Base-by-base conservation (phyloP, 371 early-diverging fungal genomes). In the Capniomyces stellatus region DNA sequence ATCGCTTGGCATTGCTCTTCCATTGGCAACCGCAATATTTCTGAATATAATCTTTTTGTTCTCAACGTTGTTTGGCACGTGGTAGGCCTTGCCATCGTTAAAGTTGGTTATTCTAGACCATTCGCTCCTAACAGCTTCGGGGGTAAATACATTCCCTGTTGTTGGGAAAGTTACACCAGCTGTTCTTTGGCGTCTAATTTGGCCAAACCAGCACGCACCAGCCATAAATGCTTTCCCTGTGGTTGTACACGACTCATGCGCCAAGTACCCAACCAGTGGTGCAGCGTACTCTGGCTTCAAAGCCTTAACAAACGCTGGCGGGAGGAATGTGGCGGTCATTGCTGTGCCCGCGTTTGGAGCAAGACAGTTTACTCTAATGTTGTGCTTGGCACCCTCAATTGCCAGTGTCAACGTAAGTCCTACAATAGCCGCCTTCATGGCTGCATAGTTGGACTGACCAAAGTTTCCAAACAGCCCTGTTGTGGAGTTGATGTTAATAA, bases 321-420 rank as follows among this genome's bases (percentile, higher is more conserved):
- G 97, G 78, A 96, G 75, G 52, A 93, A 79, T 44, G 92, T 87
- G 62, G 90, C 97, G n/a, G 95, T 95, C 91, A 98, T 92, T 58
- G 92, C 76, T 29, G 92, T 90, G 25, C 92, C 97, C 50, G 98
- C 97, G 69, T 93, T 79, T 51, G 98, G 98, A 15, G 96, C 97
- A 70, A 98, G 91, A 52, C 87, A 83, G 73, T 98, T 98, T 69
- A 68, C 66, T 60, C 77, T 76, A 39, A 96, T 88, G 64, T 92
- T 90, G 71, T 93, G 82, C 71, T 83, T 89, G 46, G 71, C 83
- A 55, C 98, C 98, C 71, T 98, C 98, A 43, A 77, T 75, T 24
- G 98, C 96, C 56, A 98, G 73, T 21, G 97, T 83, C 61, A 77
- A 72, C 58, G 88, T 78, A 64, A 98, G 85, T 41, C 89, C 86